A percentile compares a stretch with the other conserved stretches of the same genome.
phyloP scores from a whole-genome alignment of 2,329 filamentous ascomycete genomes.

The Microsporum audouinii region DNA sequence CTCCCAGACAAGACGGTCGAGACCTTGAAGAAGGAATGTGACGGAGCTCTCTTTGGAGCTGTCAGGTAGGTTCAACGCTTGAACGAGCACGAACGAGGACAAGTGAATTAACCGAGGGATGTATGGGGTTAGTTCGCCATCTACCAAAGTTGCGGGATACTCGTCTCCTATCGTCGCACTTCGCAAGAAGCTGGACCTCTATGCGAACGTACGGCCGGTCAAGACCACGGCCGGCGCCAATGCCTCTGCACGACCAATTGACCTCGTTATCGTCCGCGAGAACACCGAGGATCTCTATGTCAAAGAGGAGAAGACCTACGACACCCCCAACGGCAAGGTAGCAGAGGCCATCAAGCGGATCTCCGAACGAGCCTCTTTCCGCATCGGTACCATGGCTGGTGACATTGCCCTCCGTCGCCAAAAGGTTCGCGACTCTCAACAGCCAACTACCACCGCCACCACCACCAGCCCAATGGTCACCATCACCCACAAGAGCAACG shows the following conservation, averaged over 20 bases:
- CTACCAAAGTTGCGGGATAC: slow-evolving; percentile 83
- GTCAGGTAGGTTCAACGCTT: slow-evolving; percentile 47
- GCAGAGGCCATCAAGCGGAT: slow-evolving; percentile 98
- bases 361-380: slow-evolving; percentile 66
- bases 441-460: slow-evolving; percentile 30
- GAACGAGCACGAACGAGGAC: not conserved
- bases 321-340: slow-evolving; percentile 62
- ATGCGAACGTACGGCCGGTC: slow-evolving; percentile 94
- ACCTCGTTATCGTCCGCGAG: slow-evolving; percentile 96
- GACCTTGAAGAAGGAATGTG: slow-evolving; percentile 77
- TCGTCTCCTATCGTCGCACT: slow-evolving; percentile 93
- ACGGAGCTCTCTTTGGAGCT: slow-evolving; percentile 91
- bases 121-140: slow-evolving; percentile 55
- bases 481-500: slow-evolving; percentile 97
- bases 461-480: slow-evolving; percentile 58
- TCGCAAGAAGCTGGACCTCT: slow-evolving; percentile 87
- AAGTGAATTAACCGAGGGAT: slow-evolving; percentile 2
- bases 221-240: slow-evolving; percentile 56
- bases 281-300: slow-evolving; percentile 99
- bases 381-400: slow-evolving; percentile 87
- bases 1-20: slow-evolving; percentile 86
- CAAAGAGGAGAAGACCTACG: slow-evolving; percentile 83
- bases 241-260: slow-evolving; percentile 53
- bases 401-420: slow-evolving; percentile 85
- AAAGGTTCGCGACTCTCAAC: slow-evolving; percentile 54